Evolutionary conservation across 1,139 yeast species (phyloP).

Genomic region (Candida sanyaensis): DNA sequence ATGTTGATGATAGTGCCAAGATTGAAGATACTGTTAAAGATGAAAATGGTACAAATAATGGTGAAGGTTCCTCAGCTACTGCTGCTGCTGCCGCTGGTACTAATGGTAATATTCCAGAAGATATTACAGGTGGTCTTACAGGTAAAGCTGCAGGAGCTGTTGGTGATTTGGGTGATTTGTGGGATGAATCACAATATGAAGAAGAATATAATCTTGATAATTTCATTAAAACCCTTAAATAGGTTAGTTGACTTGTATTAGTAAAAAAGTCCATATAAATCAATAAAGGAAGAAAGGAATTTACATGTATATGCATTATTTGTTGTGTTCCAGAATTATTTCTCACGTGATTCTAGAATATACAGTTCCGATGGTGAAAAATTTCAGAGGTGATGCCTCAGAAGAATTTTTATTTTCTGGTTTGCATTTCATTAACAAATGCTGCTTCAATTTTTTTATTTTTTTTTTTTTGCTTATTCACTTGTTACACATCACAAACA

Average conservation of each 20-base stretch:
- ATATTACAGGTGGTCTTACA: slow-evolving; percentile 62
- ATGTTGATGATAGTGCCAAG: slow-evolving; percentile 60
- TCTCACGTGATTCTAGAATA: neutral
- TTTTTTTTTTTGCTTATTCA: slow-evolving; percentile 1
- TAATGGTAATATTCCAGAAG: slow-evolving; percentile 43
- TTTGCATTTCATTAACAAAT: neutral
- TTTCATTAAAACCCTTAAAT: slow-evolving; percentile 76
- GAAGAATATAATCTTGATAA: slow-evolving; percentile 95
- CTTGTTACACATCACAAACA: slow-evolving; percentile 1
- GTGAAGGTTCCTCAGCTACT: slow-evolving; percentile 20
- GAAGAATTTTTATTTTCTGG: neutral
- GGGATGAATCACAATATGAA: slow-evolving; percentile 96
- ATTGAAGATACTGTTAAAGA: slow-evolving; percentile 20
- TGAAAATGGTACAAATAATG: slow-evolving; percentile 21
- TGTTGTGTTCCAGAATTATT: neutral
- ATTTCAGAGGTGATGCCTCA: neutral
- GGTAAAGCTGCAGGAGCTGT: slow-evolving; percentile 72
- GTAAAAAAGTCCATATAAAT: neutral
- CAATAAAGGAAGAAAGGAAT: no score
- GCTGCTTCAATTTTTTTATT: neutral
- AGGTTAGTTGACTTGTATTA: slow-evolving; percentile 5
- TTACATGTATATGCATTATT: neutral
- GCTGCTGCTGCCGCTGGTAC: slow-evolving; percentile 24
- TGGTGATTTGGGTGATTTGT: slow-evolving; percentile 88
- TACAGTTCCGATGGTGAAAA: neutral